Percentiles rank a stretch among this genome's conserved stretches.
phyloP scores from a whole-genome alignment of 768 basidiomycete species.

The Boletellus emodensis region DNA sequence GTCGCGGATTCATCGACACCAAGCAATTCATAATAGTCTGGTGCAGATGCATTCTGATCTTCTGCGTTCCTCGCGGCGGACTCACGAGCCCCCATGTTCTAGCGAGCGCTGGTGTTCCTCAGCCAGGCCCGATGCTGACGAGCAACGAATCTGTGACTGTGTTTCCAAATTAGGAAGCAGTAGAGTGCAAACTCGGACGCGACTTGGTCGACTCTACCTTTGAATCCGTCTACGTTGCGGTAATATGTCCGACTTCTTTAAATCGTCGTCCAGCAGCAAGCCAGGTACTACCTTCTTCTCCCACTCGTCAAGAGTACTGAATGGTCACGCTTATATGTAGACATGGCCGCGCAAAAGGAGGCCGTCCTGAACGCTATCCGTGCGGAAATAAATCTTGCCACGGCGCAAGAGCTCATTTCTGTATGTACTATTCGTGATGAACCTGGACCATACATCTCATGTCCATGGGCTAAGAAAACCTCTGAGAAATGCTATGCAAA shows the following conservation, averaged over 20 bases:
- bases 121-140: background rate
- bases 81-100: slow-evolving; percentile 64
- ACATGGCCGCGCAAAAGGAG: slow-evolving; percentile 37
- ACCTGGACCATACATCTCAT: background rate
- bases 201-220: background rate
- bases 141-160: background rate
- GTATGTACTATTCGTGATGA: slow-evolving; percentile 34
- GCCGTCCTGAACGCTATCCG: slow-evolving; percentile 59
- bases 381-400: slow-evolving; percentile 65
- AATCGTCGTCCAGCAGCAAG: slow-evolving; percentile 31
- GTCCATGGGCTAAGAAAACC: slow-evolving; percentile 50
- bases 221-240: background rate
- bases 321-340: slow-evolving; percentile 19
- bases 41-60: slow-evolving; percentile 24
- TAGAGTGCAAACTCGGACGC: background rate
- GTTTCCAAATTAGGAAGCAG: slow-evolving; percentile 14
- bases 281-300: slow-evolving; percentile 17
- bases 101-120: background rate
- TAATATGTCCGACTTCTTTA: slow-evolving; percentile 55
- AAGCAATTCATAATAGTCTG: slow-evolving; percentile 81
- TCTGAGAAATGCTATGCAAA: slow-evolving; percentile 75
- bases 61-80: slow-evolving; percentile 44
- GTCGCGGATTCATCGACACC: slow-evolving; percentile 80
- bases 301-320: background rate
- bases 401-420: slow-evolving; percentile 79